Evolutionary conservation across 2,329 filamentous ascomycete genomes (phyloP), one percentile per base, ranked within the genome.

Genomic region (Diaporthe capsici): DNA sequence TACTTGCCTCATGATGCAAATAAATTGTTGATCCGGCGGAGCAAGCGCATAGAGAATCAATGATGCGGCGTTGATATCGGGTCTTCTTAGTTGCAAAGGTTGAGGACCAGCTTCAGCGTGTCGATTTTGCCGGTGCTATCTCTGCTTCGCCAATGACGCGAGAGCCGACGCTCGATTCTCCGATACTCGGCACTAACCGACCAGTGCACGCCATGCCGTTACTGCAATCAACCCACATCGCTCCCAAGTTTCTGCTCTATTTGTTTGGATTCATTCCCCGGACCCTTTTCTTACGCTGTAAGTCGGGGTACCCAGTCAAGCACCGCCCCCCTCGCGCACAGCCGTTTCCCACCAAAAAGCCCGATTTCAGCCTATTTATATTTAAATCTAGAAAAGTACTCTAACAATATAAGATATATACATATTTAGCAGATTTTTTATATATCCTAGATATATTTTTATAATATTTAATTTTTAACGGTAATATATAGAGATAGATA

Each of bases 61-160:
- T 10, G 12, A 20, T 17, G 10, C 58, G n/a, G 8, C 7, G 22
- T 3, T 3, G 2, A 42, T 4, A 12, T 17, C 37, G 42, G 17
- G 37, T 9, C 1, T 28, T 20, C 7, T 7, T 28, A 3, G 13
- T 61, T 68, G 47, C 22, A 28, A 15, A 22, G 31, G 34, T 10
- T 7, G 13, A 10, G 47, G 22, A n/a, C n/a, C 31, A 53, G 47
- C 8, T 37, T 3, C 65, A 44, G n/a, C 8, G 65, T 28, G 31
- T 5, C 8, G 12, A 10, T 39, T 5, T 68, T 68, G 65, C 65
- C 65, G 65, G 65, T 42, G 47, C 65, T 68, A 53, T 68, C 63
- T 53, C 31, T 68, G 31, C 31, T 47, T 39, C 12, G n/a, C 39
- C 39, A 5, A 68, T 68, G 63, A 37, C 63, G 44, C 28, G 44